These are phyloP conservation scores for Aureobasidium sp. DNA, from an alignment of 2,329 filamentous ascomycete species.

Conservation along the genomic window DNA sequence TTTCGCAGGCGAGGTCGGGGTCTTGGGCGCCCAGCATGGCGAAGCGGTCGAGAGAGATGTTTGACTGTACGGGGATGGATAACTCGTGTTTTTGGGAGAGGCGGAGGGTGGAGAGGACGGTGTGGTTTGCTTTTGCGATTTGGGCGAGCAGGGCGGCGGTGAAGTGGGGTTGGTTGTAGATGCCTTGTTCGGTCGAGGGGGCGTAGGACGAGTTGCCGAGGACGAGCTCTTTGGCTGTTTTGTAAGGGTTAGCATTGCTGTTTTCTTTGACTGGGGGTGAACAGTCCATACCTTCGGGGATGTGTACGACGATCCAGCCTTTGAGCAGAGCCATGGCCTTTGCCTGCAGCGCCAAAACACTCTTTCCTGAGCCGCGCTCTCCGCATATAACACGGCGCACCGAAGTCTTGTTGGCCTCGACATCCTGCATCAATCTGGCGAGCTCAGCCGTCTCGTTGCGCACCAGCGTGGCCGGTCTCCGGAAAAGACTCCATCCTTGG, in stretches of 20 bases:
- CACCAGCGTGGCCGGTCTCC: conserved; percentile 70
- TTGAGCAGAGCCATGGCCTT: conserved; percentile 74
- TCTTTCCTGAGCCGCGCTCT: conserved; percentile 73
- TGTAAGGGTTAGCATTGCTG: conserved; percentile 20
- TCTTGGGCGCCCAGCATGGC: conserved; percentile 64
- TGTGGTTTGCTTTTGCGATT: conserved; percentile 64
- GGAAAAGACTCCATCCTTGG: conserved; percentile 83
- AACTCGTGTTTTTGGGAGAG: conserved; percentile 51
- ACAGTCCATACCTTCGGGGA: conserved; percentile 70
- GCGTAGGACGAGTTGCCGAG: conserved; percentile 76
- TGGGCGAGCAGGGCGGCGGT: conserved; percentile 65
- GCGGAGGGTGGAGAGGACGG: conserved; percentile 50
- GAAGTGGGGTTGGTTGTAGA: conserved; percentile 74
- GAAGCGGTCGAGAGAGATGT: conserved; percentile 60
- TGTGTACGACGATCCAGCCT: conserved; percentile 79
- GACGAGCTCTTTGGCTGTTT: conserved; percentile 57
- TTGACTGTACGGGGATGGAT: conserved; percentile 51
- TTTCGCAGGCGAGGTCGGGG: conserved; percentile 68
- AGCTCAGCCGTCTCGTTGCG: conserved; percentile 71
- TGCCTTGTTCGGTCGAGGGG: conserved; percentile 48
- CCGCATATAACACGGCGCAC: conserved; percentile 65
- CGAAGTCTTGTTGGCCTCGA: conserved; percentile 41
- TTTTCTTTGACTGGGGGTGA: no score
- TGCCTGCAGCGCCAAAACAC: conserved; percentile 74
- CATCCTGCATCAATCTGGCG: conserved; percentile 39